These are phyloP conservation scores for Komagataella populi DNA, from an alignment of 805 yeast genomes.

Conservation along the genomic window DNA sequence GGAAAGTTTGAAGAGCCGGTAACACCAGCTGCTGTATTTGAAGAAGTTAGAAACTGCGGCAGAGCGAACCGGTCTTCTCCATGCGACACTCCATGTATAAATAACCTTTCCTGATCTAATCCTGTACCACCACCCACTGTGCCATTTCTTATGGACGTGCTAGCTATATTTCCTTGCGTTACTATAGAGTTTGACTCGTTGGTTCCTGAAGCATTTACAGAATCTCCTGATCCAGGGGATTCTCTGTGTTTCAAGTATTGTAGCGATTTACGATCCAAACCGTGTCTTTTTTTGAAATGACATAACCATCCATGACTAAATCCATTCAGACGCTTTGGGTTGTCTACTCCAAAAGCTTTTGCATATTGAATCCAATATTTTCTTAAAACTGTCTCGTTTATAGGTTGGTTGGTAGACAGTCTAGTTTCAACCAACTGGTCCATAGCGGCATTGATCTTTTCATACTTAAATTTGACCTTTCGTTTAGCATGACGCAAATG, in stretches of 20 bases:
- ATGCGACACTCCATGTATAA: neutral
- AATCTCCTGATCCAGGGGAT: neutral
- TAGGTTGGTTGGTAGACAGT: constrained; percentile 27
- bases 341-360: constrained; percentile 40
- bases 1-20: neutral
- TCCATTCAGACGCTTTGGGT: constrained; percentile 39
- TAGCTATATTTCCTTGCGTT: neutral
- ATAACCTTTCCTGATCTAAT: neutral
- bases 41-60: neutral
- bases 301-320: constrained; percentile 54
- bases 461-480: constrained; percentile 39
- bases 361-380: constrained; percentile 46
- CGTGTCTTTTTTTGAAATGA: constrained; percentile 47
- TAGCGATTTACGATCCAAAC: constrained; percentile 20
- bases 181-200: neutral
- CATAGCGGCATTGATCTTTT: constrained; percentile 46
- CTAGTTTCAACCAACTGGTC: constrained; percentile 34
- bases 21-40: neutral
- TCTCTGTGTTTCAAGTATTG: constrained; percentile 10
- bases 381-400: constrained; percentile 40
- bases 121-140: neutral
- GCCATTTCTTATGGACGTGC: neutral
- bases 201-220: neutral
- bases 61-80: neutral
- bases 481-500: constrained; percentile 21